These are phyloP conservation scores for Wickerhamiella lipophila DNA, from an alignment of 805 yeast genomes.

Conservation along the genomic window DNA sequence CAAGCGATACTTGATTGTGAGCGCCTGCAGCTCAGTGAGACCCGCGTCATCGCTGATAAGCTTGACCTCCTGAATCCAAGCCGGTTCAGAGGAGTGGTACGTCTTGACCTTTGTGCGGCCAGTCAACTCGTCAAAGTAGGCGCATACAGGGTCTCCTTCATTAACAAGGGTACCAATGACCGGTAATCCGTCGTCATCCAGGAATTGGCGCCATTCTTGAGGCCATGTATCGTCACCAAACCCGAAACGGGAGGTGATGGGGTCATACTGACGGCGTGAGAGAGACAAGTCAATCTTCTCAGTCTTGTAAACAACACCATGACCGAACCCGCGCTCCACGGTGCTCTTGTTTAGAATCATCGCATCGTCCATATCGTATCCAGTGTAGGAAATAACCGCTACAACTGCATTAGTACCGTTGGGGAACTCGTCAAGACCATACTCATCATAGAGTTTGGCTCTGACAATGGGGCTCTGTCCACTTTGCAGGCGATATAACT, in stretches of 20 bases:
- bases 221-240: conserved; percentile 93
- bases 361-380: conserved; percentile 99
- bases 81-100: conserved; percentile 90
- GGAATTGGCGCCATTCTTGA: conserved; percentile 70
- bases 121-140: conserved; percentile 77
- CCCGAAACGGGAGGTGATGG: conserved; percentile 86
- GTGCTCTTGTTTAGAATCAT: conserved; percentile 97
- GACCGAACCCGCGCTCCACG: conserved; percentile 94
- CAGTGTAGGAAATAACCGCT: conserved; percentile 96
- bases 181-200: conserved; percentile 90
- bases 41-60: conserved; percentile 70
- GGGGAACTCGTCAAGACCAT: conserved; percentile 97
- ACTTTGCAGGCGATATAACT: conserved; percentile 78
- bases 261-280: conserved; percentile 81
- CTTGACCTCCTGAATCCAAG: conserved; percentile 89
- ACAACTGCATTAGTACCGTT: conserved; percentile 97
- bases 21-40: conserved; percentile 66
- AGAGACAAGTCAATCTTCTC: conserved; percentile 76
- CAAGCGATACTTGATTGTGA: conserved; percentile 80
- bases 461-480: conserved; percentile 97
- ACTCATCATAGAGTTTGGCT: conserved; percentile 84
- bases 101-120: conserved; percentile 88
- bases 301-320: conserved; percentile 91
- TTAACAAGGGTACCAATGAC: conserved; percentile 73
- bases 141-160: conserved; percentile 93